These are phyloP conservation scores for Zygosaccharomyces pseudobailii DNA, from an alignment of 1,139 yeast genomes.

Conservation along the genomic window DNA sequence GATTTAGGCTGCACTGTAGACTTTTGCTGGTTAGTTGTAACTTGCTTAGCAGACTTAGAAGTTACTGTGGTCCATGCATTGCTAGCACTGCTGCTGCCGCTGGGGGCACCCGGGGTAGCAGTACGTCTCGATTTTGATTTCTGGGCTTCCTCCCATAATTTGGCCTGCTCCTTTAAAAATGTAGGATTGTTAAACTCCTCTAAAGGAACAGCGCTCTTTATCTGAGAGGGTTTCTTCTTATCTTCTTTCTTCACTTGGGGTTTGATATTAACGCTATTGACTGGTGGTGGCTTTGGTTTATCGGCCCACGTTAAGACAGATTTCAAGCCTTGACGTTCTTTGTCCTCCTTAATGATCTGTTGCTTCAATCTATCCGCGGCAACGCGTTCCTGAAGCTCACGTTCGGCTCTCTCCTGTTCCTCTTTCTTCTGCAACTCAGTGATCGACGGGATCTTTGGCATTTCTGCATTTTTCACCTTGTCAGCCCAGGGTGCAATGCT, in stretches of 20 bases:
- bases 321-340: conserved; percentile 19
- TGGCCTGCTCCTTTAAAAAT: conserved; percentile 27
- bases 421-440: conserved; percentile 21
- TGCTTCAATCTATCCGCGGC: conserved; percentile 22
- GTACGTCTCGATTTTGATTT: conserved; percentile 16
- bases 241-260: conserved; percentile 14
- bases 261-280: conserved; percentile 18
- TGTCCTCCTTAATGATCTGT: conserved; percentile 23
- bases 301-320: conserved; percentile 32
- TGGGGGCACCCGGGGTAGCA: conserved; percentile 9
- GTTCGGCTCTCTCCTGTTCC: conserved; percentile 21
- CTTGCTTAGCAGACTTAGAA: conserved; percentile 12
- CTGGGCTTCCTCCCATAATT: conserved; percentile 30
- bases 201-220: conserved; percentile 8
- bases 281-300: conserved; percentile 17
- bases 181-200: conserved; percentile 24
- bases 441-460: conserved; percentile 16
- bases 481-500: conserved; percentile 44
- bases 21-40: conserved; percentile 7
- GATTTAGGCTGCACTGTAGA: conserved; percentile 15
- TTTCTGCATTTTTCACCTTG: conserved; percentile 30
- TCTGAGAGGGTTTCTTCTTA: conserved; percentile 1
- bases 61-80: conserved; percentile 31
- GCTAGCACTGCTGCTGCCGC: neutral
- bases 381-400: conserved; percentile 18